Conservation (phyloP, 2,329 filamentous ascomycete species). For the Colletotrichum spaethianum region DNA sequence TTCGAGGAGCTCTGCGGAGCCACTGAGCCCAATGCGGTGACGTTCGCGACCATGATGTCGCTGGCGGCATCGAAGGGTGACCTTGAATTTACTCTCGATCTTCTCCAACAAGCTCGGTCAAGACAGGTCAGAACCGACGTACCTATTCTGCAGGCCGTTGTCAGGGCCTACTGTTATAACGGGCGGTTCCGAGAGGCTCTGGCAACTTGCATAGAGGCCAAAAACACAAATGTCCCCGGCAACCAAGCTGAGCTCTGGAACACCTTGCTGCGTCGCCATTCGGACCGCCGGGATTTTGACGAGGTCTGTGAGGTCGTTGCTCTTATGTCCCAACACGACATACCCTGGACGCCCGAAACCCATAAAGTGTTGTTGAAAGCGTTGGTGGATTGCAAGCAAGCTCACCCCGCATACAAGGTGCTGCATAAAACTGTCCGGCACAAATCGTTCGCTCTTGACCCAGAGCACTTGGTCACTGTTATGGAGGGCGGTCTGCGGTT, state of each 20-base stretch:
- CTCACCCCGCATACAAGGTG: conserved; percentile 64
- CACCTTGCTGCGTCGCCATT: conserved; percentile 78
- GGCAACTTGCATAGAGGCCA: conserved; percentile 62
- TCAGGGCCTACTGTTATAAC: conserved; percentile 74
- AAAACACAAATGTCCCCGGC: conserved; percentile 64
- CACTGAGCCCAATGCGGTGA: conserved; percentile 71
- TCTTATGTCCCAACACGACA: conserved; percentile 61
- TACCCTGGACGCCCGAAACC: conserved; percentile 66
- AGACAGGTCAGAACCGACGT: conserved; percentile 70
- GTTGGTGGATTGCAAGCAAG: conserved; percentile 63
- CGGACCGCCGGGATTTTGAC: conserved; percentile 69
- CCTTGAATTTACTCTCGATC: conserved; percentile 74
- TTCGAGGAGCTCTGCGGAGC: conserved; percentile 72
- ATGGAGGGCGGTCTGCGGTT: conserved; percentile 66
- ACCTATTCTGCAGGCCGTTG: conserved; percentile 67
- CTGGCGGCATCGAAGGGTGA: conserved; percentile 81
- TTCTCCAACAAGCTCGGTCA: conserved; percentile 75
- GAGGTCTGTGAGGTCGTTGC: conserved; percentile 64
- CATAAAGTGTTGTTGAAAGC: conserved; percentile 65
- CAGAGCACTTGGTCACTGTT: conserved; percentile 67
- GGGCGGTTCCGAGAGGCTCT: conserved; percentile 54
- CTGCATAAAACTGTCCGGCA: conserved; percentile 60
- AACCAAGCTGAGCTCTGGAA: conserved; percentile 81
- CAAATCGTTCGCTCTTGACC: conserved; percentile 60
- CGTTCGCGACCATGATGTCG: conserved; percentile 81